Evolutionary conservation across 805 yeast genomes (phyloP), one percentile per base, ranked within the genome.

Genomic region (Maudiozyma pseudohumilis): DNA sequence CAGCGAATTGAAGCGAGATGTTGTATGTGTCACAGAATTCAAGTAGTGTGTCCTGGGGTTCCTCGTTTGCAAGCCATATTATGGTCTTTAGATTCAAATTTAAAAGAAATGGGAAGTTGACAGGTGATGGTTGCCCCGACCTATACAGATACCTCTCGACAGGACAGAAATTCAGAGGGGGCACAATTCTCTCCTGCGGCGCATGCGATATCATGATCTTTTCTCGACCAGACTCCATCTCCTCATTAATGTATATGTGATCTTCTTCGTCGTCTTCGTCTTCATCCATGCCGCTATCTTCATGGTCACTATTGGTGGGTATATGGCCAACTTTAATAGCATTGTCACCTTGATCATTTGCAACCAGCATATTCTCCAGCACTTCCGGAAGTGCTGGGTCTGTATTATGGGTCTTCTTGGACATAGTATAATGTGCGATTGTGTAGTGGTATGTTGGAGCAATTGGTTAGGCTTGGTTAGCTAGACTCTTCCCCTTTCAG

Each of bases 51-150:
- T 89, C 97, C 42, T 77, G 81, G 0, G 98, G 98, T 56, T 89
- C 98, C 55, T 89, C 98, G 26, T 82, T 80, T 1, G 96, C 95
- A 32, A 92, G 68, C 98, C 98, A 89, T 5, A 92, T 73, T 24
- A 92, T 81, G 4, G 94, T 81, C 39, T 76, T 77, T 37, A 89
- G 66, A 40, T 80, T 69, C 42, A 89, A 66, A 46, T 82, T 80
- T 41, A 77, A 69, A 24, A 92, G 60, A 54, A 89, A 92, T 35
- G 89, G 80, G 60, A 88, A 88, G 58, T 87, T 92, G 40, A 89
- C 79, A n/a, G 87, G 80, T 11, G 94, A 77, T 12, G 98, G 98
- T 59, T 87, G 96, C 0, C 97, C 97, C 11, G 92, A 79, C 27
- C 98, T 66, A 60, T 88, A 89, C 32, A 89, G 64, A 44, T 80